These are phyloP conservation scores for Ophiostoma triangulosporum DNA, from an alignment of 2,329 filamentous ascomycete genomes.

Conservation along the genomic window DNA sequence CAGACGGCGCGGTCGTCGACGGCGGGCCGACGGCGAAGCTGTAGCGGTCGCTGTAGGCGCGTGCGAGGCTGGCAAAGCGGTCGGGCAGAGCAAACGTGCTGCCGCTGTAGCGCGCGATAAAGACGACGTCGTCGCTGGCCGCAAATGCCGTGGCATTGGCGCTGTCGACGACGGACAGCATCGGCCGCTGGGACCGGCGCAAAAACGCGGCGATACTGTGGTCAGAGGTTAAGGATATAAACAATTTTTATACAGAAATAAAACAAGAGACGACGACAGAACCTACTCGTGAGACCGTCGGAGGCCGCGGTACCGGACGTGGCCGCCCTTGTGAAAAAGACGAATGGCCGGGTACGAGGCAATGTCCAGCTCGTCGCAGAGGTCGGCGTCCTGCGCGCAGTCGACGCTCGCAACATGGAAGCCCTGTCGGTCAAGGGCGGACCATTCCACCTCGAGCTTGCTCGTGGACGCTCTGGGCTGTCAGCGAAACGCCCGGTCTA, in stretches of 20 bases:
- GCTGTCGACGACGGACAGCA: neutral
- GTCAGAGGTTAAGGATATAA: neutral
- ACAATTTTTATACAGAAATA: neutral
- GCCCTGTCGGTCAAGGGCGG: neutral
- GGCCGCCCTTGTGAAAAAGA: constrained; percentile 24
- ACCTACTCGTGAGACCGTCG: neutral
- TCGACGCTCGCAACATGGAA: constrained; percentile 25
- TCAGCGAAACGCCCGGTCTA: neutral
- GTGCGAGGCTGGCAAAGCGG: constrained; percentile 22
- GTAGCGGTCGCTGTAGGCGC: constrained; percentile 25
- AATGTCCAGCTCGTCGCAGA: constrained; percentile 30
- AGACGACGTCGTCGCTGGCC: neutral
- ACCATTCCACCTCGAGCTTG: neutral
- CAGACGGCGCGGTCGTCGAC: neutral
- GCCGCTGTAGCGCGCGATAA: neutral
- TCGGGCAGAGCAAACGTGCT: constrained; percentile 15
- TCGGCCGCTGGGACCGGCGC: neutral
- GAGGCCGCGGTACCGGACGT: constrained; percentile 28
- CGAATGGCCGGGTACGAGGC: constrained; percentile 34
- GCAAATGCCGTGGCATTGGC: neutral
- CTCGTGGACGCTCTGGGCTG: neutral
- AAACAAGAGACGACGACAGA: neutral
- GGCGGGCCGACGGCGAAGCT: constrained; percentile 25
- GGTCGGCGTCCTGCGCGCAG: constrained; percentile 21
- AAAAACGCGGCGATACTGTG: neutral